Percentiles rank a stretch among this genome's conserved stretches.
Evolutionary conservation across 1,139 yeast species (phyloP).

Genomic region (Spathaspora sp.): DNA sequence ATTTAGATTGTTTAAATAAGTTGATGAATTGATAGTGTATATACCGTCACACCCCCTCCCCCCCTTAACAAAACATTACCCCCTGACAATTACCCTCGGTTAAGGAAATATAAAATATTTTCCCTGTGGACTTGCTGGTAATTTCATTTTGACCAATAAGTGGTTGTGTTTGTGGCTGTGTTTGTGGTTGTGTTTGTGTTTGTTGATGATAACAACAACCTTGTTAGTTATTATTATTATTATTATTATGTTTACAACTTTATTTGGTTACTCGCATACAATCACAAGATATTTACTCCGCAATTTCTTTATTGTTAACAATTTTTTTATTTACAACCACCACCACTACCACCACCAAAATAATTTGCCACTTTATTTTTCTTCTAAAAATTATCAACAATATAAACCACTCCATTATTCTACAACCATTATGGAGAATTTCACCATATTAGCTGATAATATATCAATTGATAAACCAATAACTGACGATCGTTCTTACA

Average conservation of each 20-base stretch:
- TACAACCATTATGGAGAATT: constrained; percentile 5
- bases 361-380: neutral
- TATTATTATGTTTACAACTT: neutral
- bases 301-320: neutral
- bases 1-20: constrained; percentile 20
- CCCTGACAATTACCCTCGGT: no score
- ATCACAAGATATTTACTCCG: neutral
- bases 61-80: no score
- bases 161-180: neutral
- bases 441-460: constrained; percentile 18
- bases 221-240: neutral
- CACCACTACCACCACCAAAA: no score
- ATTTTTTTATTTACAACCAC: neutral
- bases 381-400: neutral
- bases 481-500: constrained; percentile 73
- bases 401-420: neutral
- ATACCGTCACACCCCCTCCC: neutral
- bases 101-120: no score
- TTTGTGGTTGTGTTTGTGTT: neutral
- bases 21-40: constrained; percentile 3
- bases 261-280: neutral
- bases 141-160: neutral
- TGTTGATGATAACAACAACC: neutral
- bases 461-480: constrained; percentile 53
- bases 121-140: no score